Percentiles rank a stretch among this genome's conserved stretches.
Evolutionary conservation across 208 protist species (phyloP).

Genomic region (Borovskyia barvae): DNA sequence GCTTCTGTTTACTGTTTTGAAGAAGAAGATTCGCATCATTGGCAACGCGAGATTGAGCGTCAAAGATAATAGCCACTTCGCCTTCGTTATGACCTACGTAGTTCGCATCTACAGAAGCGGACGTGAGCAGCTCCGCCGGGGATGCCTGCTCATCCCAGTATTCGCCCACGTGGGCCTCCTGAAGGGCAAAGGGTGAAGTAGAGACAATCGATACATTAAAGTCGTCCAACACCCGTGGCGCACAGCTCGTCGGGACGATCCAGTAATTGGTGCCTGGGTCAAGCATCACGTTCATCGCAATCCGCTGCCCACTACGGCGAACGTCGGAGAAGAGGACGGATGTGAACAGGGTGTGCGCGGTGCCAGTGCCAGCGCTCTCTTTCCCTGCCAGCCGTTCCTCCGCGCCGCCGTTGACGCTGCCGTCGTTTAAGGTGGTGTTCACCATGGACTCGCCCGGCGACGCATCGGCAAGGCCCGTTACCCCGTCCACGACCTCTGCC

Average conservation of each 20-base stretch:
- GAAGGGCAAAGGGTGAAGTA: conserved; percentile 44
- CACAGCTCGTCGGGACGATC: conserved; percentile 72
- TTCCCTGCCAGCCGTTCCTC: too few relatives aligned
- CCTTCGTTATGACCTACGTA: conserved; percentile 11
- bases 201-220: conserved; percentile 67
- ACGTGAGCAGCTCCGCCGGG: conserved; percentile 18
- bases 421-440: not conserved
- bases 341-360: conserved; percentile 7
- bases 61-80: conserved; percentile 21
- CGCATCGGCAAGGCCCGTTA: not conserved
- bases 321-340: conserved; percentile 37
- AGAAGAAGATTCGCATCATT: conserved; percentile 7
- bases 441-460: not conserved
- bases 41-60: conserved; percentile 4
- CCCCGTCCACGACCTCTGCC: not conserved
- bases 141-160: conserved; percentile 53
- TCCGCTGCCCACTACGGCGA: conserved; percentile 43
- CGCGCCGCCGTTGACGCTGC: not conserved
- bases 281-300: conserved; percentile 65
- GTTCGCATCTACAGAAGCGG: not conserved
- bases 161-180: conserved; percentile 36
- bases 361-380: too few relatives aligned
- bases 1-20: not conserved
- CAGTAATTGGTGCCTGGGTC: conserved; percentile 65
- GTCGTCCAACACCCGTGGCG: conserved; percentile 37